phyloP scores from a whole-genome alignment of 2,329 filamentous ascomycete species.

The Phaeoacremonium minimum region DNA sequence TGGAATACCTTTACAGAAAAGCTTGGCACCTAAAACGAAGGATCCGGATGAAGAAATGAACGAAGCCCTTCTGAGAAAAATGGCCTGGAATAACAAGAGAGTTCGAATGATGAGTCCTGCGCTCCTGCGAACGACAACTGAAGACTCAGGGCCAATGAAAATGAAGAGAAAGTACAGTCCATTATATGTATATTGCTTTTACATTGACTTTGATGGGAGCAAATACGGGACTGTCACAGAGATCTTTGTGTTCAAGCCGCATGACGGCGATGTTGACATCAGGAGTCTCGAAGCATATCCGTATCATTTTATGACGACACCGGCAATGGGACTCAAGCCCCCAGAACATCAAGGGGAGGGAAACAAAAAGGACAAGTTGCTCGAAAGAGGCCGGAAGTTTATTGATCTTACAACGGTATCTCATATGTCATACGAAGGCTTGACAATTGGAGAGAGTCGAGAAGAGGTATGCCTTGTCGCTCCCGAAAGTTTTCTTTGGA shows the following conservation, averaged over 20 bases:
- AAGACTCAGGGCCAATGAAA: no score
- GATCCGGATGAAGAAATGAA: background rate
- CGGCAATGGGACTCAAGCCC: no score
- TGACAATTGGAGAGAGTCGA: conserved; percentile 13
- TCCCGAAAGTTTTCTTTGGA: no score
- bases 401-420: conserved; percentile 14
- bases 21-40: background rate
- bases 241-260: conserved; percentile 18
- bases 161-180: conserved; percentile 1
- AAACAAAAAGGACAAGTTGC: conserved; percentile 5
- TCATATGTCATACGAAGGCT: conserved; percentile 21
- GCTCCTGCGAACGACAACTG: no score
- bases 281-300: conserved; percentile 19
- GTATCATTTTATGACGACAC: conserved; percentile 8
- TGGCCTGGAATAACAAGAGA: background rate
- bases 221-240: conserved; percentile 13
- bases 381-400: conserved; percentile 11
- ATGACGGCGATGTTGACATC: conserved; percentile 16
- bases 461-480: conserved; percentile 9
- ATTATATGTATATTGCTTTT: conserved; percentile 15
- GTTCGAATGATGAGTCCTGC: background rate
- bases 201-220: conserved; percentile 18
- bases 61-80: background rate
- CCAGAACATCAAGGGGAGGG: no score
- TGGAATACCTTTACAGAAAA: conserved; percentile 7